phyloP scores from a whole-genome alignment of 257 asterid species.

The Solanum microdontum region DNA sequence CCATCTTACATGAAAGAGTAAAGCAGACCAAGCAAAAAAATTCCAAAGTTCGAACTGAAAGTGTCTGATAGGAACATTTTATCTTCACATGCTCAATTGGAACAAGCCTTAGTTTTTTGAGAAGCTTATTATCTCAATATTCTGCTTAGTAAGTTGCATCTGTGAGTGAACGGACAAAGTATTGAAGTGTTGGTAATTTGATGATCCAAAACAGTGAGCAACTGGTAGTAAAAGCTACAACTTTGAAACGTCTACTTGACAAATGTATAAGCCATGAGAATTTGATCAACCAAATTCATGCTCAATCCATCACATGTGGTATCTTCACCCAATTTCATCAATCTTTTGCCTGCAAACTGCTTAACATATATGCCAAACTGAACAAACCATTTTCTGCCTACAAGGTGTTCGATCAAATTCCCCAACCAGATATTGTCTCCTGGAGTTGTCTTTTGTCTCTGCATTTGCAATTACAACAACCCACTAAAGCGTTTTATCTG shows the following conservation, averaged over 20 bases:
- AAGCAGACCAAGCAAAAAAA: too few species aligned
- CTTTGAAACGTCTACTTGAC: slow-evolving; percentile 22
- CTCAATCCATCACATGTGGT: slow-evolving; percentile 26
- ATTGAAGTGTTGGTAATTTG: neutral
- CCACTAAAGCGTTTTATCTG: slow-evolving; percentile 28
- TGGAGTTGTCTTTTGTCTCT: slow-evolving; percentile 59
- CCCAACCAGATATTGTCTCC: slow-evolving; percentile 41
- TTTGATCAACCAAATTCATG: slow-evolving; percentile 42
- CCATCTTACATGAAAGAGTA: too few species aligned
- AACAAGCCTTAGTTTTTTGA: neutral
- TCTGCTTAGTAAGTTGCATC: neutral
- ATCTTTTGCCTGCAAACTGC: slow-evolving; percentile 33
- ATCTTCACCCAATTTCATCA: slow-evolving; percentile 17
- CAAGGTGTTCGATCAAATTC: slow-evolving; percentile 41
- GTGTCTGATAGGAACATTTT: neutral
- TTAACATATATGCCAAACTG: slow-evolving; percentile 32
- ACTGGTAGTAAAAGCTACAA: neutral
- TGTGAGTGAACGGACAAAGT: neutral
- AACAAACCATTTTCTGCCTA: slow-evolving; percentile 27
- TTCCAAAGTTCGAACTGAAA: neutral
- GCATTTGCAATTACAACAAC: slow-evolving; percentile 40
- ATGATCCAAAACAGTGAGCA: neutral
- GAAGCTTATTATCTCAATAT: neutral
- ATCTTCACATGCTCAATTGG: neutral
- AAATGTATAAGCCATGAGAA: slow-evolving; percentile 22